These are phyloP conservation scores for Amanita pseudoporphyria DNA, from an alignment of 768 basidiomycete genomes.

Conservation along the genomic window DNA sequence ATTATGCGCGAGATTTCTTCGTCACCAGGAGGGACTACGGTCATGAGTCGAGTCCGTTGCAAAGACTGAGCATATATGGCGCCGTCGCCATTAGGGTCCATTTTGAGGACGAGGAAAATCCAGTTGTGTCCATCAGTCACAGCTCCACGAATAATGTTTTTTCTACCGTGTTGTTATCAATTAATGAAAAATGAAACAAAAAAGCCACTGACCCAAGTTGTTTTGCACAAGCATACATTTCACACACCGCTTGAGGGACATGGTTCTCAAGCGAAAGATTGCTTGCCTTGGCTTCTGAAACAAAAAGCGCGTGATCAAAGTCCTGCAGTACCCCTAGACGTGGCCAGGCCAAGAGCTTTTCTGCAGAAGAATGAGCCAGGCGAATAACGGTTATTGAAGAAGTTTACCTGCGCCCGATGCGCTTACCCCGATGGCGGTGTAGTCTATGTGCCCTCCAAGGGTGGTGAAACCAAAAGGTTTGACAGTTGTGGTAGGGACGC, in stretches of 20 bases:
- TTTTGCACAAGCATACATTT: slow-evolving; percentile 14
- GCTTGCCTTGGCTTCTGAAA: slow-evolving; percentile 12
- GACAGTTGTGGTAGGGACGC: too few relatives aligned
- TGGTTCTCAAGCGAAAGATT: slow-evolving; percentile 2
- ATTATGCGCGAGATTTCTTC: not conserved
- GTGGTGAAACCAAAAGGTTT: too few relatives aligned
- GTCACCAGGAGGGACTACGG: not conserved
- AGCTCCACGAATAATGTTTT: slow-evolving; percentile 12
- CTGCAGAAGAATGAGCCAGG: too few relatives aligned
- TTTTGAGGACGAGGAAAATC: slow-evolving; percentile 14
- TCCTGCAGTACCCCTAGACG: too few relatives aligned
- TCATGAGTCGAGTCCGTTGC: not conserved
- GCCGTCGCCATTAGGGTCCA: slow-evolving; percentile 13
- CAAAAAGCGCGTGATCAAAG: too few relatives aligned
- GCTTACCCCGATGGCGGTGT: too few relatives aligned
- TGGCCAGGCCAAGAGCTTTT: too few relatives aligned
- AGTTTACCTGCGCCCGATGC: too few relatives aligned
- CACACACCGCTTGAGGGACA: slow-evolving; percentile 13
- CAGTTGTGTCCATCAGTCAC: slow-evolving; percentile 14
- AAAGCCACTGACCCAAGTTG: slow-evolving; percentile 8
- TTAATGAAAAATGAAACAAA: not conserved
- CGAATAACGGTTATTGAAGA: too few relatives aligned
- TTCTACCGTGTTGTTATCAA: slow-evolving; percentile 4
- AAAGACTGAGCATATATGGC: slow-evolving; percentile 10
- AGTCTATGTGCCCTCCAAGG: too few relatives aligned